These are phyloP conservation scores for Scheffersomyces coipomensis DNA, from an alignment of 805 yeast genomes.

Conservation along the genomic window DNA sequence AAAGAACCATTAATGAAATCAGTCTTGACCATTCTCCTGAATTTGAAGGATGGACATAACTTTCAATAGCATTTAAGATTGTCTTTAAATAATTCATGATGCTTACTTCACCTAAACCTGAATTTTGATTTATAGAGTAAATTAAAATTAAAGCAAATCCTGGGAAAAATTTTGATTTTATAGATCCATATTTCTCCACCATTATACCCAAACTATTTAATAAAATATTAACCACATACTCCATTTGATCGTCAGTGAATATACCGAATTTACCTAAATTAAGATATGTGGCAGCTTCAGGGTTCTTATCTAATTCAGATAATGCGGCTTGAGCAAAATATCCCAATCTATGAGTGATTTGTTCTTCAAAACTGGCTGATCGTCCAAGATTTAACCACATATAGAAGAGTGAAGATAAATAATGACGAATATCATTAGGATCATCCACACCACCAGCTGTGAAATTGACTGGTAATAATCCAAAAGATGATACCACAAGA, in stretches of 20 bases:
- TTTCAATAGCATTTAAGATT: conserved; percentile 66
- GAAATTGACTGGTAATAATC: conserved; percentile 50
- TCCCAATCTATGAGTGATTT: conserved; percentile 64
- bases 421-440: conserved; percentile 46
- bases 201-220: conserved; percentile 46
- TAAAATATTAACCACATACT: conserved; percentile 56
- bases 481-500: conserved; percentile 50
- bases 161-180: conserved; percentile 37
- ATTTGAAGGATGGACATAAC: conserved; percentile 91
- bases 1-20: conserved; percentile 63
- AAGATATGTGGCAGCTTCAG: conserved; percentile 13
- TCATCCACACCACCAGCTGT: conserved; percentile 25
- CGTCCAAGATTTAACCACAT: conserved; percentile 62
- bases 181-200: conserved; percentile 44
- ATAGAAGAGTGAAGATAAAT: conserved; percentile 66
- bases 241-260: conserved; percentile 60
- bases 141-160: conserved; percentile 50
- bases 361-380: conserved; percentile 55
- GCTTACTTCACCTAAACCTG: conserved; percentile 38
- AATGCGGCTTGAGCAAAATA: conserved; percentile 53
- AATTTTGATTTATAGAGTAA: conserved; percentile 58
- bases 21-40: conserved; percentile 82
- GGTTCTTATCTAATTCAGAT: conserved; percentile 20
- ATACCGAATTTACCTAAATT: conserved; percentile 58
- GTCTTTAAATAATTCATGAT: conserved; percentile 52